A percentile compares a stretch with the other conserved stretches of the same genome.
phyloP scores from a whole-genome alignment of 208 protist species.

The Zelonia costaricensis region DNA sequence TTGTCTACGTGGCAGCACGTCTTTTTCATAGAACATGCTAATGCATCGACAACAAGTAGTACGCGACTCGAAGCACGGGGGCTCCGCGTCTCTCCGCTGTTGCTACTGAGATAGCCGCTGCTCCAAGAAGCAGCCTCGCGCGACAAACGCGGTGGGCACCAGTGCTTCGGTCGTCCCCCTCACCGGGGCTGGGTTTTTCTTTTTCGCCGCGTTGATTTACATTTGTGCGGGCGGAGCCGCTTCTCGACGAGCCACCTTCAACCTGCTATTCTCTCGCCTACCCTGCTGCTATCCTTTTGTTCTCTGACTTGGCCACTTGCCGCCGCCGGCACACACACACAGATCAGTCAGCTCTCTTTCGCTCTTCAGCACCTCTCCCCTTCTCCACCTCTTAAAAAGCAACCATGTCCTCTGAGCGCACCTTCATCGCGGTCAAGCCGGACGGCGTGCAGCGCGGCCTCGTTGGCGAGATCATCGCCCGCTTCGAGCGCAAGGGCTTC shows the following conservation, averaged over 20 bases:
- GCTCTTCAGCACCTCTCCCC: neutral
- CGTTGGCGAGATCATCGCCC: conserved; percentile 95
- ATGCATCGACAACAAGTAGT: neutral
- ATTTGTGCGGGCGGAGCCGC: no score
- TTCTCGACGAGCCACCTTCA: no score
- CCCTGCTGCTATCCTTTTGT: no score
- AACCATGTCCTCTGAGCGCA: conserved; percentile 88
- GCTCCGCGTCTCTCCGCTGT: neutral
- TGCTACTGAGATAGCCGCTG: neutral
- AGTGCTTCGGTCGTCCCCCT: no score
- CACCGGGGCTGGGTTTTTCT: no score
- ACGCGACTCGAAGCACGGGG: neutral
- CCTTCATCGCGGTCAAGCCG: conserved; percentile 96
- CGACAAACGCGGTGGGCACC: no score
- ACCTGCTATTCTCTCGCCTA: no score
- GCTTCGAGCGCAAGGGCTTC: conserved; percentile 96
- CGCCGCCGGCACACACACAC: no score
- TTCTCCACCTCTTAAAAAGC: neutral
- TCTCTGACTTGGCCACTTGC: no score
- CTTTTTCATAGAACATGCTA: neutral
- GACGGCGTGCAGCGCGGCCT: conserved; percentile 95
- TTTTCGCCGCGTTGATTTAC: no score
- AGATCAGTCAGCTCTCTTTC: no score
- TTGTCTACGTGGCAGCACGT: neutral
- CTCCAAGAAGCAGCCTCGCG: no score